A percentile compares a stretch with the other conserved stretches of the same genome.
These are phyloP conservation scores for Bullera alba DNA, from an alignment of 768 basidiomycete genomes.

Conservation along the genomic window DNA sequence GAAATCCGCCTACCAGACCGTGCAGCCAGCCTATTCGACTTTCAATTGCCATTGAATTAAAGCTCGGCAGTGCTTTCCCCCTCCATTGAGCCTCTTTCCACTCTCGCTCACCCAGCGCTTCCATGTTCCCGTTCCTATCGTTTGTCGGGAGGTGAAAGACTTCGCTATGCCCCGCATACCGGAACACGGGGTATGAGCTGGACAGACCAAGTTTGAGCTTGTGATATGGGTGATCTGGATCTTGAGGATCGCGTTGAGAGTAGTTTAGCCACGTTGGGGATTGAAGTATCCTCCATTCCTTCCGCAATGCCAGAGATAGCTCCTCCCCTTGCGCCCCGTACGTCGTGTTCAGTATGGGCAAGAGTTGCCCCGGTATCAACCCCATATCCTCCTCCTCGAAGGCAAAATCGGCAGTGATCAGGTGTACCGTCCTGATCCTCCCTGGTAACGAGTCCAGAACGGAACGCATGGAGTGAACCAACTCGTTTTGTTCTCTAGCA, in stretches of 20 bases:
- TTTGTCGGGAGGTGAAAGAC: constrained; percentile 37
- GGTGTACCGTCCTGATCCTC: constrained; percentile 27
- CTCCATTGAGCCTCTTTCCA: constrained; percentile 35
- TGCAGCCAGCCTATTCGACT: constrained; percentile 35
- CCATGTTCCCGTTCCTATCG: constrained; percentile 21
- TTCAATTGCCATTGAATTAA: constrained; percentile 44
- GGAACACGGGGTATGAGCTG: constrained; percentile 25
- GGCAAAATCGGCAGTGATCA: constrained; percentile 32
- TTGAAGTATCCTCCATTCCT: constrained; percentile 34
- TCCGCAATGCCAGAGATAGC: neutral
- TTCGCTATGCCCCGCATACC: constrained; percentile 38
- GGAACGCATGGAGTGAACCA: constrained; percentile 40
- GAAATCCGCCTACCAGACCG: constrained; percentile 23
- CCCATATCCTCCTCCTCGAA: constrained; percentile 23
- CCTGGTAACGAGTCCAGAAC: constrained; percentile 37
- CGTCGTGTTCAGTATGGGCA: constrained; percentile 17
- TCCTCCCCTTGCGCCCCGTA: constrained; percentile 1
- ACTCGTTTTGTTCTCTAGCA: constrained; percentile 38
- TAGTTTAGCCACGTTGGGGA: constrained; percentile 39
- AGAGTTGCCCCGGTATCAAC: constrained; percentile 16
- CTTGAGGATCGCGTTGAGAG: constrained; percentile 24
- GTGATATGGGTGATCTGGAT: neutral
- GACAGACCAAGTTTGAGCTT: neutral
- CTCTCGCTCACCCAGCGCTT: constrained; percentile 24
- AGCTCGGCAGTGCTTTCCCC: constrained; percentile 32